A percentile compares a stretch with the other conserved stretches of the same genome.
These are phyloP conservation scores for Silene latifolia DNA, from an alignment of 148 eudicot genomes.

Conservation along the genomic window DNA sequence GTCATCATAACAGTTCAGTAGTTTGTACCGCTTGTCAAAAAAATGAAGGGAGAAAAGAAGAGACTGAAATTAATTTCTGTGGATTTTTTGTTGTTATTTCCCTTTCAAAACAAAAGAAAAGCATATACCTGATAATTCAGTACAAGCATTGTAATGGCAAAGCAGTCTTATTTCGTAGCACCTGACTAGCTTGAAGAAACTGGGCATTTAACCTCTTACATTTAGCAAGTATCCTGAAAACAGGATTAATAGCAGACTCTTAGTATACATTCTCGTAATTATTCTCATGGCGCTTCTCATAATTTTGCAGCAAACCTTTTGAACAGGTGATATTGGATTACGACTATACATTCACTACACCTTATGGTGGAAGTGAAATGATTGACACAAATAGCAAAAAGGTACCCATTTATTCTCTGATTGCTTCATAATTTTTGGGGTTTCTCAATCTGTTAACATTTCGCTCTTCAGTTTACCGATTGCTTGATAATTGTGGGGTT, in stretches of 20 bases:
- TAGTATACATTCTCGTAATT: not conserved
- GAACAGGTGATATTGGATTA: conserved; percentile 84
- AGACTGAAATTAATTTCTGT: conserved; percentile 1
- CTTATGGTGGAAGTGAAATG: conserved; percentile 80
- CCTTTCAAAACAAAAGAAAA: not conserved
- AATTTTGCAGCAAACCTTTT: conserved; percentile 67
- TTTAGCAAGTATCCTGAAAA: not conserved
- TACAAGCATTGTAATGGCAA: not conserved
- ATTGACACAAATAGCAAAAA: conserved; percentile 43
- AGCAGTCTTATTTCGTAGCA: not conserved
- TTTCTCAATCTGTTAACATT: not conserved
- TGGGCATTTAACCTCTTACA: not conserved
- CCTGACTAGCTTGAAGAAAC: not conserved
- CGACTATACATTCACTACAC: conserved; percentile 97
- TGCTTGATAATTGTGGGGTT: not conserved
- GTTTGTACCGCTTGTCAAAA: not conserved
- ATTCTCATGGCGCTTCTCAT: conserved; percentile 4
- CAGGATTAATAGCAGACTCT: not conserved
- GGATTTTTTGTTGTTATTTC: not conserved
- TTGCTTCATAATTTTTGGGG: not conserved
- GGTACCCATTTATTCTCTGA: conserved; percentile 35
- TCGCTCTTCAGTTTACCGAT: not conserved
- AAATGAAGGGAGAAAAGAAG: not conserved
- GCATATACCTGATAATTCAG: not conserved
- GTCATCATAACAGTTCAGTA: not conserved